phyloP scores from a whole-genome alignment of 306 rosid genomes.

The Quillaja saponaria region DNA sequence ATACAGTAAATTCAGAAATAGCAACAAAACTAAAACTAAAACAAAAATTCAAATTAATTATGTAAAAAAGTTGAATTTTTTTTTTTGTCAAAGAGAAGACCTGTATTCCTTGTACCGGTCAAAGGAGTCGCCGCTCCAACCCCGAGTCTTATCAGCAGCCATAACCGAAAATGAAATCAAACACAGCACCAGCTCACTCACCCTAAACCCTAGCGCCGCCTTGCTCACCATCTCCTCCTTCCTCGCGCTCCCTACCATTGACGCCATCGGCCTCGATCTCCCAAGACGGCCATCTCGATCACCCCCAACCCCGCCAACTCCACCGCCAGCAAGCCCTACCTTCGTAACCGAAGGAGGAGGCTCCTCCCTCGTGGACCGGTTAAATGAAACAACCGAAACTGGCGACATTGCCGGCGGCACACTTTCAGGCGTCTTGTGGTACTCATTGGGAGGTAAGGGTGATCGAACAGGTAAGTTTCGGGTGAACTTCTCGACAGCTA shows the following conservation, averaged over 20 bases:
- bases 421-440: conserved; percentile 34
- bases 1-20: too few relatives aligned
- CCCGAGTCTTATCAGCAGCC: conserved; percentile 97
- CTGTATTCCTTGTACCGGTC: conserved; percentile 98
- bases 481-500: conserved; percentile 39
- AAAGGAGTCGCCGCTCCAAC: conserved; percentile 98
- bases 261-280: conserved; percentile 32
- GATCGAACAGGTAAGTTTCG: conserved; percentile 48
- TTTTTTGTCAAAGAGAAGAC: conserved; percentile 32
- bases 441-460: conserved; percentile 26
- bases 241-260: conserved; percentile 33
- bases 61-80: too few relatives aligned
- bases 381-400: conserved; percentile 35
- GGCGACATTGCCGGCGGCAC: conserved; percentile 27
- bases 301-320: conserved; percentile 19
- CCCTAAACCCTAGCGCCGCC: conserved; percentile 84
- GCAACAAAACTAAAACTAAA: too few relatives aligned
- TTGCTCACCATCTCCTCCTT: conserved; percentile 43
- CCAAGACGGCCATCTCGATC: conserved; percentile 29
- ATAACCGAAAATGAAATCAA: conserved; percentile 90
- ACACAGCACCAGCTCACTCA: conserved; percentile 72
- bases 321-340: conserved; percentile 41
- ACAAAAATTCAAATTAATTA: too few relatives aligned
- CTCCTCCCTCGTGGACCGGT: conserved; percentile 50
- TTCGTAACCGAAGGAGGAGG: conserved; percentile 41